Evolutionary conservation across 176 grass and related monocot species (phyloP), one percentile per base, ranked within the genome.

Genomic region (Bothriochloa decipiens): DNA sequence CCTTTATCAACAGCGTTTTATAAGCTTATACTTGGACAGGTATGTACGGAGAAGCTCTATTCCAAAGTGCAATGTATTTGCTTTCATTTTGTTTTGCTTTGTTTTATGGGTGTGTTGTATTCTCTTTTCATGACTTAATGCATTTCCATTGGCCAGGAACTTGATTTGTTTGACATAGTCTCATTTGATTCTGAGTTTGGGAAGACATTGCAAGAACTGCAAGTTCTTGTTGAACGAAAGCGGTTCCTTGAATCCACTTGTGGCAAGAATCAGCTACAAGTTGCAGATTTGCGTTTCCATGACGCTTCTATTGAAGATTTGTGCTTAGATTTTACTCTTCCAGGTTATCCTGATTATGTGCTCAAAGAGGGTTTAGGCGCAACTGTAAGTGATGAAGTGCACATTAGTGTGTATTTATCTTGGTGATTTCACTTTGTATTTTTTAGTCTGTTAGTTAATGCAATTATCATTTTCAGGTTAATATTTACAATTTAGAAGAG

Each of bases 311-410:
- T 97, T 68, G 90, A 94, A 68, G 95, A 91, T 77, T 57, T 97
- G 16, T 92, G 88, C 62, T 75, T 97, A 46, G 89, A 97, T 91
- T 97, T 94, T 78, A 97, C 95, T 12, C 92, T 97, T 86, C 95
- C 95, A 67, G 95, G 95, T n/a, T 94, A 90, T 88, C 92, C 95
- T 84, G 84, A 94, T 78, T 94, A 93, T 78, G 39, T 89, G 65
- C 95, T 97, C 79, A 94, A 94, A 86, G 86, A 86, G 82, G 92
- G 88, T 14, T 58, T 82, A 76, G 90, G 74, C 68, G 91, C 88
- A 70, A 82, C 42, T 82, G 95, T 97, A 88, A 89, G 90, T 74
- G 26, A 72, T 77, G 47, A 41, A 68, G 64, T 26, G 23, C 68
- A 61, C 41, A 37, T 43, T 72, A 28, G 22, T 27, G 22, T 72